Conservation (phyloP, 106 monocot genomes). For the Allium sativum region DNA sequence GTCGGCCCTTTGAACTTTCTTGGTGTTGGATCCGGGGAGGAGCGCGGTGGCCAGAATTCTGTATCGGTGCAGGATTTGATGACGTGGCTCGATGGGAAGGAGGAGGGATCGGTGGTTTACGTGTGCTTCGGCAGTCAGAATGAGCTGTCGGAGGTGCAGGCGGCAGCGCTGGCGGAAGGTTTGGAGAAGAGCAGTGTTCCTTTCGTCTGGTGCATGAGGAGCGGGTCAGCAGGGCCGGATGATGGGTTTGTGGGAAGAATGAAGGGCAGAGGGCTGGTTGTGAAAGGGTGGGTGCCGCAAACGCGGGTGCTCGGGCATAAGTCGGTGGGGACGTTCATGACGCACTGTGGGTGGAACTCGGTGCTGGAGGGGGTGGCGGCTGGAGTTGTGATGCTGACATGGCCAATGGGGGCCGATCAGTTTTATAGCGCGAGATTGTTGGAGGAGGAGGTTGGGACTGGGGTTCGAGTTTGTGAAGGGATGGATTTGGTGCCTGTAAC, state of each 20-base stretch:
- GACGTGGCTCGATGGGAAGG: constrained; percentile 25
- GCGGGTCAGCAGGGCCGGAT: not conserved
- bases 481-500: constrained; percentile 16
- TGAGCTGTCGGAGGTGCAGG: constrained; percentile 4
- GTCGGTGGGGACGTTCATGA: constrained; percentile 39
- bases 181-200: constrained; percentile 13
- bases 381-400: constrained; percentile 21
- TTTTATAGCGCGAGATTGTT: constrained; percentile 38
- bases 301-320: not conserved
- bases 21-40: not conserved
- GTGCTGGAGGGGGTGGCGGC: constrained; percentile 3
- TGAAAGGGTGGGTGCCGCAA: constrained; percentile 47
- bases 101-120: constrained; percentile 28
- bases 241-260: constrained; percentile 9
- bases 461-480: constrained; percentile 26
- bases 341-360: constrained; percentile 85
- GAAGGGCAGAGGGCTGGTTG: constrained; percentile 16
- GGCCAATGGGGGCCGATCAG: constrained; percentile 64
- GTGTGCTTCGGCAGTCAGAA: constrained; percentile 41
- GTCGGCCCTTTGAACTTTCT: constrained; percentile 30
- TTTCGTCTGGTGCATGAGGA: constrained; percentile 26
- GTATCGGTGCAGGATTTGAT: constrained; percentile 5
- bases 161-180: constrained; percentile 9
- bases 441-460: constrained; percentile 30
- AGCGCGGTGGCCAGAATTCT: not conserved